Base-by-base conservation (phyloP, 2,329 filamentous ascomycete species). In the Sordariomycetes sp. region DNA sequence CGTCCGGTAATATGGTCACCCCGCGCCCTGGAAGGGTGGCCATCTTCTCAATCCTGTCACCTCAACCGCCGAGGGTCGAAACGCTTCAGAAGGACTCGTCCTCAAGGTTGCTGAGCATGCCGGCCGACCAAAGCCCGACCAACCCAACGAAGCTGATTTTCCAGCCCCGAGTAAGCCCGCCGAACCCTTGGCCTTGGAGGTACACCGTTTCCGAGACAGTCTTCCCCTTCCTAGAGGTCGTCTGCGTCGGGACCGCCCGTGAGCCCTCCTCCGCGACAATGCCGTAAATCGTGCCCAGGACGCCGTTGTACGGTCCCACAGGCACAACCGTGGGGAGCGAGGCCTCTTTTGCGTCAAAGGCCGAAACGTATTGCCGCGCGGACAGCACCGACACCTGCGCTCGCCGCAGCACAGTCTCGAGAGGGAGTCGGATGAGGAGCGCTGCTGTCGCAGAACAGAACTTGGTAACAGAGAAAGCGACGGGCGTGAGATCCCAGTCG, bases 361-460 rank as follows among this genome's bases (percentile, higher is more conserved):
- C 80, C 12, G 71, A 69, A 2, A 79, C 63, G 59, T 83, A 80
- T 12, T 73, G 66, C 1, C 79, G 78, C 16, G 78, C 78, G 18
- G 79, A 79, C 53, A 90, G 78, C 1, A 90, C 84, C 1, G 86
- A 79, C 60, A 94, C 87, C 71, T 99, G 94, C 5, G 90, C 93
- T 60, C 94, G 84, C 54, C 94, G 86, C 8, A 97, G 80, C 18
- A 96, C 88, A 0, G 93, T 97, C 72, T 99, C 94, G 4, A 97
- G 77, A 0, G 94, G 94, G 14, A 97, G 82, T 67, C 93, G 92
- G 63, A 96, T 72, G 65, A 94, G 88, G 35, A 97, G 81, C 54
- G 96, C 92, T 2, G 85, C 79, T 0, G 86, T 85, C 2, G 89
- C 91, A 16, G 89, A 85, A 63, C 89, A 78, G 72, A 97, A 96